Evolutionary conservation across 2,329 filamentous ascomycete species (phyloP), one percentile per base, ranked within the genome.

Genomic region (Clarireedia homoeocarpa): DNA sequence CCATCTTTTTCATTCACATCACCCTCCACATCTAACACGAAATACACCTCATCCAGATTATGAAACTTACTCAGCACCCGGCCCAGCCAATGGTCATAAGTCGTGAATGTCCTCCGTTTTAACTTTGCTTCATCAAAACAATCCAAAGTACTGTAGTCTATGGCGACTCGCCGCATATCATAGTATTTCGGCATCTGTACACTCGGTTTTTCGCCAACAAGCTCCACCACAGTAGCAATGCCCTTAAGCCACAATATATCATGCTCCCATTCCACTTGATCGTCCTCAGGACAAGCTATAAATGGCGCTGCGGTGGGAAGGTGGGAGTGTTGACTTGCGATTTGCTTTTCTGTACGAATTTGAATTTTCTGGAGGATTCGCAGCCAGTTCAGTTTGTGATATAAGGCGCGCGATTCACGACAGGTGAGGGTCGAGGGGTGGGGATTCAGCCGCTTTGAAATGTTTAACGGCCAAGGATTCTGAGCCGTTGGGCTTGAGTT

Each of bases 201-300:
- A 7, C 26, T 12, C 0, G 6, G 2, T 14, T 12, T 14, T 9
- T 23, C 44, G 0, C 23, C 44, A 4, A 20, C 48, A 6, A 53
- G 38, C 5, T 39, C 40, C 24, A 48, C 48, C 4, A 53, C 51
- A 0, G 51, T 53, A 3, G 44, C 4, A 5, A 53, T 48, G 0
- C 24, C 51, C n/a, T 48, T 53, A n/a, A 53, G 48, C 51, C 51
- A 53, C 6, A 53, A 53, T 6, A 53, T 53, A 26, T 53, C 51
- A 2, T 34, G 14, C 5, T 39, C 34, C 51, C 51, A 53, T 10
- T 48, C 40, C 1, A 48, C 2, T 9, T 17, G 3, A 2, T 53
- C 30, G 30, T n/a, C 48, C 27, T 30, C 23, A 14, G 34, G 17
- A n/a, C 5, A 39, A 14, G 44, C n/a, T 30, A 53, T 39, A 20